phyloP scores from a whole-genome alignment of 2,329 filamentous ascomycete genomes.

The Xylariaceae sp. region DNA sequence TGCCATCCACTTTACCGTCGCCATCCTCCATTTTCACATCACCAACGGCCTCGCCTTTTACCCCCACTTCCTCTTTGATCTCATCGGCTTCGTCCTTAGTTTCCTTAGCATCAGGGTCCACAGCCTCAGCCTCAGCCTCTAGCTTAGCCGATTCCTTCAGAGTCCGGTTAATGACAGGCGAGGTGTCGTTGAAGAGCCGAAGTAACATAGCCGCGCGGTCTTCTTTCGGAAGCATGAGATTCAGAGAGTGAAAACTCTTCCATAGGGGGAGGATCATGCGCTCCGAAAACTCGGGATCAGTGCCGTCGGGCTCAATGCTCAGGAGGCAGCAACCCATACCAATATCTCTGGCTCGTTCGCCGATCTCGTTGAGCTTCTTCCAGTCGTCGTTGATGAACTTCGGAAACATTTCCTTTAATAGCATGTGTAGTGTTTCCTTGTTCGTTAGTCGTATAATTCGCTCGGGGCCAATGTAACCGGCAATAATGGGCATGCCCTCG shows the following conservation, averaged over 20 bases:
- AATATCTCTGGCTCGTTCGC: constrained; percentile 78
- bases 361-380: constrained; percentile 83
- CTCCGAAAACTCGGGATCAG: constrained; percentile 68
- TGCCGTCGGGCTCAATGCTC: constrained; percentile 76
- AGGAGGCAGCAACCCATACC: constrained; percentile 92
- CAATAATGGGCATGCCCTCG: constrained; percentile 88
- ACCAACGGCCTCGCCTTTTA: background rate
- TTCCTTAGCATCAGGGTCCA: constrained; percentile 43
- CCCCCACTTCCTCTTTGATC: constrained; percentile 22
- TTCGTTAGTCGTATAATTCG: constrained; percentile 77
- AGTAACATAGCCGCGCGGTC: constrained; percentile 92
- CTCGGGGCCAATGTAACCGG: constrained; percentile 83
- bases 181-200: constrained; percentile 87
- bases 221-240: constrained; percentile 98
- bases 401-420: constrained; percentile 97
- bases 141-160: constrained; percentile 56
- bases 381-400: constrained; percentile 78
- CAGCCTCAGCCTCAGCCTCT: constrained; percentile 43
- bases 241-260: constrained; percentile 90
- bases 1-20: background rate
- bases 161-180: constrained; percentile 77
- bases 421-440: constrained; percentile 78
- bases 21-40: constrained; percentile 14
- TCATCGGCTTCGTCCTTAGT: constrained; percentile 33
- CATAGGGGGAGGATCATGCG: constrained; percentile 89